Conservation (phyloP, 495 filamentous ascomycete genomes). For the Podospora comata region DNA sequence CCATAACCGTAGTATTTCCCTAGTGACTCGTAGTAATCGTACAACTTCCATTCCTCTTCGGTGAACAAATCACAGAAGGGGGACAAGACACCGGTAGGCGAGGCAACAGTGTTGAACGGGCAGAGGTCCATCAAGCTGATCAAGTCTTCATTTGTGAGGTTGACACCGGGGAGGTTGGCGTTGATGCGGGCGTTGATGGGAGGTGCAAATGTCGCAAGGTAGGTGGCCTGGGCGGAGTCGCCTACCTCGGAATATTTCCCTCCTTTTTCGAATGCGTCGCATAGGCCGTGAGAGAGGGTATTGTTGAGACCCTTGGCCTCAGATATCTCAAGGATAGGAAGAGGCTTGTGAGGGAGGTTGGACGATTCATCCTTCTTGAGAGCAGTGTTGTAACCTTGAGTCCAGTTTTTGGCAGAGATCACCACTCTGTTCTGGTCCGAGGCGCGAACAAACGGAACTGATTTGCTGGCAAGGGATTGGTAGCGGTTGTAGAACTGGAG, state of each 20-base stretch:
- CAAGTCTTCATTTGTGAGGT: conserved; percentile 53
- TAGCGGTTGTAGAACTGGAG: conserved; percentile 71
- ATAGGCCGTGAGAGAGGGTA: conserved; percentile 68
- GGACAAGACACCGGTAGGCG: conserved; percentile 36
- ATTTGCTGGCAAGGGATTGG: conserved; percentile 46
- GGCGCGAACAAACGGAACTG: conserved; percentile 67
- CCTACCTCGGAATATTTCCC: conserved; percentile 46
- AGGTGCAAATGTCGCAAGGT: conserved; percentile 55
- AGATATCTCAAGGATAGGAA: conserved; percentile 61
- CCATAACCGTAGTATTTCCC: conserved; percentile 79
- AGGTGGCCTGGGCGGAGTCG: conserved; percentile 49
- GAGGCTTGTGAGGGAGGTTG: conserved; percentile 51
- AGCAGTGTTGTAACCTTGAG: conserved; percentile 63
- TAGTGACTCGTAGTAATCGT: conserved; percentile 72
- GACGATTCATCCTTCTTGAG: conserved; percentile 45
- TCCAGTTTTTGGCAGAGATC: conserved; percentile 68
- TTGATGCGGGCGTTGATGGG: conserved; percentile 63
- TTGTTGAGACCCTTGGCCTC: conserved; percentile 59
- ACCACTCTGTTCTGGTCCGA: conserved; percentile 70
- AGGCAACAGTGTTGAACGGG: conserved; percentile 70
- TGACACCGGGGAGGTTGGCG: conserved; percentile 55
- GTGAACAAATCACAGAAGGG: conserved; percentile 73
- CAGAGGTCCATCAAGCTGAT: conserved; percentile 81
- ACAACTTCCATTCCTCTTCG: conserved; percentile 63
- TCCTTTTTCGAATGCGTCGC: conserved; percentile 56